Base-by-base conservation (phyloP, 257 asterid species). In the Ajuga chamaepitys region DNA sequence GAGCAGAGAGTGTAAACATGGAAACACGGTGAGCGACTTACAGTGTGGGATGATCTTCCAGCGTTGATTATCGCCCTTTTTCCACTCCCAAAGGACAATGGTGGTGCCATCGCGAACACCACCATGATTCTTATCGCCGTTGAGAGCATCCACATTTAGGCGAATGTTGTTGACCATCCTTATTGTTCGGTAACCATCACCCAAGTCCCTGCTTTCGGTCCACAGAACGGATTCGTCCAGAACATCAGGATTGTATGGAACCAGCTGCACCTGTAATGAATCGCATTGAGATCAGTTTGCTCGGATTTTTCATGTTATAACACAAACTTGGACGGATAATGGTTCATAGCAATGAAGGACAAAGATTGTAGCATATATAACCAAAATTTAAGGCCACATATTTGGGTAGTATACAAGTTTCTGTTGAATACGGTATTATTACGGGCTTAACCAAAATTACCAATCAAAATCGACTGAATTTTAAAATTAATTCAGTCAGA, bases 1-100 rank as follows among this genome's bases (percentile, higher is more conserved):
- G 34, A 5, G 34, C 4, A 28, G 34, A 5, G 34, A 5, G 35
- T 2, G 34, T 4, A 51, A 11, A 22, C 4, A 52, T 37, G 20
- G 8, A 16, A 21, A 41, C 25, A 47, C 37, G 73, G n/a, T 57
- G 60, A 65, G 64, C 26, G 77, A 81, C 95, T 86, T 80, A 91
- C 98, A 91, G 72, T 81, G 66, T 42, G 82, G 93, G 37, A 78
- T 78, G 47, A 92, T 89, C 82, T 80, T 89, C 97, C 98, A 92
- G 11, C 94, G 87, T 68, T 92, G 98, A 59, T 91, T 88, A 3
- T 85, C 88, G 9, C 96, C 98, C 75, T 89, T 89, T 68, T 83
- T 87, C 98, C 98, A 92, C 70, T 89, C 98, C 98, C 97, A 92
- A 3, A 92, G 97, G 63, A 80, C 93, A 41, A 92, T 78, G 10